Evolutionary conservation across 805 yeast species (phyloP).

Genomic region (Candida vartiovaarae): DNA sequence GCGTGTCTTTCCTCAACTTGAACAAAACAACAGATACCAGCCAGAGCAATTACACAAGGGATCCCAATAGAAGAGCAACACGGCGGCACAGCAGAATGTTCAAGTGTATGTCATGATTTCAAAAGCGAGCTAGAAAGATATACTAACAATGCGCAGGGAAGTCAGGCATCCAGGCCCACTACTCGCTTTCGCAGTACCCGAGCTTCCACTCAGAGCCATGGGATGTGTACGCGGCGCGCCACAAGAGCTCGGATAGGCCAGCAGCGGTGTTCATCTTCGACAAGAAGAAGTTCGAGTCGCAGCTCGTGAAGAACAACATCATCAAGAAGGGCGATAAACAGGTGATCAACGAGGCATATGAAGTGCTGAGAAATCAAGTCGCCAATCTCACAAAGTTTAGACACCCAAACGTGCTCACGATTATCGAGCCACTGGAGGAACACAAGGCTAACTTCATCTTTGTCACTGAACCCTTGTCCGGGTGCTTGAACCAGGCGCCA

Average conservation of each 20-base stretch:
- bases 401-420: conserved; percentile 81
- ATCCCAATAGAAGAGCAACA: not conserved
- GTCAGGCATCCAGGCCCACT: conserved; percentile 58
- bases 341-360: conserved; percentile 53
- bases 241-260: conserved; percentile 48
- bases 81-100: conserved; percentile 3
- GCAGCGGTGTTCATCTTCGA: conserved; percentile 86
- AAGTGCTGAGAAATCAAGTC: conserved; percentile 60
- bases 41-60: not conserved
- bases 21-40: too few species aligned
- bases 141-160: conserved; percentile 20
- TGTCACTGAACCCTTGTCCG: conserved; percentile 75
- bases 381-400: conserved; percentile 69
- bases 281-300: conserved; percentile 63
- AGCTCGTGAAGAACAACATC: conserved; percentile 43
- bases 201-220: conserved; percentile 74
- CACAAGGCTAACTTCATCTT: conserved; percentile 70
- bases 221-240: conserved; percentile 81
- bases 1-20: too few species aligned
- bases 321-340: conserved; percentile 42
- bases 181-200: conserved; percentile 64
- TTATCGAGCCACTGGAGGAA: conserved; percentile 87
- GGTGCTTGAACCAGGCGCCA: conserved; percentile 40
- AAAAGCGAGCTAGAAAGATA: not conserved
- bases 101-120: conserved; percentile 6